These are phyloP conservation scores for Diddensiella transvaalensis DNA, from an alignment of 805 yeast genomes.

Conservation along the genomic window DNA sequence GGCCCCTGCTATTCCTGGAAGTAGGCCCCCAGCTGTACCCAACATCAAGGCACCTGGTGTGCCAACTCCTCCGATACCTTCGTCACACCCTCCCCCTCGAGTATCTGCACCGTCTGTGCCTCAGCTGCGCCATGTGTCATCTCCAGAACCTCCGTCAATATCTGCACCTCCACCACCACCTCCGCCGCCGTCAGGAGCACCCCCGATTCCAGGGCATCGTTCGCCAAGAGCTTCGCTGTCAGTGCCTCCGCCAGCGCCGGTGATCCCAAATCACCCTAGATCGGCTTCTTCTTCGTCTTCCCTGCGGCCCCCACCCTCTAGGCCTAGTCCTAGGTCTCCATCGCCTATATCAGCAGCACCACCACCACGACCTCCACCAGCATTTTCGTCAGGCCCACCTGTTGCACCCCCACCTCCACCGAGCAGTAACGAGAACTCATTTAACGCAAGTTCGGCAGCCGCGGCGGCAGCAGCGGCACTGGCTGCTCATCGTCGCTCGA, in stretches of 20 bases:
- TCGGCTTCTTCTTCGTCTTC: slow-evolving; percentile 21
- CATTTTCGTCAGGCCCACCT: neutral
- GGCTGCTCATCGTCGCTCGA: slow-evolving; percentile 1
- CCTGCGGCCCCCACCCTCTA: slow-evolving; percentile 22
- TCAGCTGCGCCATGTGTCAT: slow-evolving; percentile 14
- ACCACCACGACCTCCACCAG: slow-evolving; percentile 30
- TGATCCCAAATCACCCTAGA: slow-evolving; percentile 31
- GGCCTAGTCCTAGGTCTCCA: slow-evolving; percentile 31
- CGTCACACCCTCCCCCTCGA: slow-evolving; percentile 18
- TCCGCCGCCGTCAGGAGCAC: slow-evolving; percentile 18
- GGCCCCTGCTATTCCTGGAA: slow-evolving; percentile 19
- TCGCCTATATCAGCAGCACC: slow-evolving; percentile 25
- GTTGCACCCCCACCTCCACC: neutral
- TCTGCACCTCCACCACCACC: slow-evolving; percentile 23
- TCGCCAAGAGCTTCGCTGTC: slow-evolving; percentile 5
- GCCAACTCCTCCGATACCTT: slow-evolving; percentile 15
- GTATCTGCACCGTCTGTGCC: slow-evolving; percentile 10
- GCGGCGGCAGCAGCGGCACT: slow-evolving; percentile 13
- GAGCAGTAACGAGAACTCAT: neutral
- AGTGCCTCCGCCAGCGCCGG: slow-evolving; percentile 23
- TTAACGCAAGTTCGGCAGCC: slow-evolving; percentile 16
- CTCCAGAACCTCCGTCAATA: slow-evolving; percentile 20
- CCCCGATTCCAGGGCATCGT: slow-evolving; percentile 3
- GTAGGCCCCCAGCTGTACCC: slow-evolving; percentile 16
- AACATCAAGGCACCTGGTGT: slow-evolving; percentile 26